Base-by-base conservation (phyloP, 768 basidiomycete genomes). In the Roridomyces roridus region DNA sequence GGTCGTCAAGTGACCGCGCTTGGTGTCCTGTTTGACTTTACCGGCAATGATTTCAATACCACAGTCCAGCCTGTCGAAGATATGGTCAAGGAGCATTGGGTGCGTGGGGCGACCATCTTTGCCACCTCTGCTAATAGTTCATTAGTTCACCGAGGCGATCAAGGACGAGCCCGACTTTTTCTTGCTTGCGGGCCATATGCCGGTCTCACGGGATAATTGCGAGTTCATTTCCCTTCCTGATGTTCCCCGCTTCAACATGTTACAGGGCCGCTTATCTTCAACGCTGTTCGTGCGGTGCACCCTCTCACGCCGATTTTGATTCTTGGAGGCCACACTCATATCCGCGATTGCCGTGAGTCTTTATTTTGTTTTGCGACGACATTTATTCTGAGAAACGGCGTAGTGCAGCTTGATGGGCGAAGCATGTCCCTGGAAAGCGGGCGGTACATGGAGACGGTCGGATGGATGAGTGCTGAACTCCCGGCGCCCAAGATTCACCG, bases 401-500 rank as follows among this genome's bases (percentile, higher is more conserved):
- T 45, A 85, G 84, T 81, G 24, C 86, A 87, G 69, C 74, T 85
- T n/a, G 93, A 94, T 70, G 82, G 80, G 4, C 80, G 87, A 17
- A 87, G 88, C 0, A 92, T 94, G 78, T 79, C 88, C 2, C 68
- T 95, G 57, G 91, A 93, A 65, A 89, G 91, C 60, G 91, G 95
- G 17, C 78, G 92, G 21, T 96, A 96, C 68, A 91, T 96, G 88
- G 95, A 97, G 74, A 97, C 94, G 10, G 77, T 96, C 50, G 93
- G 87, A 9, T 92, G 86, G 84, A 74, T 90, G 77, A 87, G 90
- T 87, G 64, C 37, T 78, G 70, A 40, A 15, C 43, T 37, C 39
- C 44, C 47, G 35, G 24, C 26, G 12, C 45, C 41, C 10, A 43
- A 46, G 20, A 36, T n/a, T 25, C 20, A 20, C 12, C 31, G 47